A percentile compares a stretch with the other conserved stretches of the same genome.
phyloP scores from a whole-genome alignment of 1,284 basidiomycete species.

The Boletus austroedulis region DNA sequence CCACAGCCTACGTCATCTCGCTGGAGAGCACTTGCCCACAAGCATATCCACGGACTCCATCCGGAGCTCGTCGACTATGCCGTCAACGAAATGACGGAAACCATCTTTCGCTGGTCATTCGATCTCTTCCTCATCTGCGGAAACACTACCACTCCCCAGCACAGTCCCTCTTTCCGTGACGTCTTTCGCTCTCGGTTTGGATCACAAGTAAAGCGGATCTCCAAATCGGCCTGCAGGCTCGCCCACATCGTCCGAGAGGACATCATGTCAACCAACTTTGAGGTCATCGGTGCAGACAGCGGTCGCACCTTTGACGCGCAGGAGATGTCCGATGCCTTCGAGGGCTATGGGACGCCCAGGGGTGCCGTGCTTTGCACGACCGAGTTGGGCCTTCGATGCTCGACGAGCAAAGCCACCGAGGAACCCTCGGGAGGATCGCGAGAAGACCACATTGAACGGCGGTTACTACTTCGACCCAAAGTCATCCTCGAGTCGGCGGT shows the following conservation, averaged over 20 bases:
- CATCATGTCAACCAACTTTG: conserved; percentile 70
- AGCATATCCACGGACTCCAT: conserved; percentile 62
- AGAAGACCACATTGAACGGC: conserved; percentile 52
- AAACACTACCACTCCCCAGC: conserved; percentile 44
- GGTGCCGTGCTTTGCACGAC: conserved; percentile 61
- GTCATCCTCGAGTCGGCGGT: conserved; percentile 69
- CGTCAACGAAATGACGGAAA: conserved; percentile 62
- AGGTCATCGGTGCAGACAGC: conserved; percentile 57
- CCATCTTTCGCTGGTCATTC: conserved; percentile 65
- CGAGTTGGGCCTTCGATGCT: conserved; percentile 65
- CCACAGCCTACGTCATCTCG: conserved; percentile 72
- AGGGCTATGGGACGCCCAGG: conserved; percentile 51
- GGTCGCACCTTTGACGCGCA: conserved; percentile 48
- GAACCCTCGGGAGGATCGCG: conserved; percentile 32
- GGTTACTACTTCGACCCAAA: conserved; percentile 62
- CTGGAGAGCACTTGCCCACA: conserved; percentile 69
- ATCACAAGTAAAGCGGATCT: conserved; percentile 59
- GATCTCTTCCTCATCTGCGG: conserved; percentile 65
- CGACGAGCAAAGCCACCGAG: conserved; percentile 45
- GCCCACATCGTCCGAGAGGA: conserved; percentile 63
- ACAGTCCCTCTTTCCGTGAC: conserved; percentile 38
- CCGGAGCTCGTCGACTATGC: conserved; percentile 64
- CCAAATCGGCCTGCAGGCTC: conserved; percentile 56
- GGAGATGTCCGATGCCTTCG: conserved; percentile 66
- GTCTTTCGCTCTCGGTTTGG: conserved; percentile 51